Percentiles rank a stretch among this genome's conserved stretches.
Conservation (phyloP, 768 basidiomycete species). For the Panaeolus papilionaceus region DNA sequence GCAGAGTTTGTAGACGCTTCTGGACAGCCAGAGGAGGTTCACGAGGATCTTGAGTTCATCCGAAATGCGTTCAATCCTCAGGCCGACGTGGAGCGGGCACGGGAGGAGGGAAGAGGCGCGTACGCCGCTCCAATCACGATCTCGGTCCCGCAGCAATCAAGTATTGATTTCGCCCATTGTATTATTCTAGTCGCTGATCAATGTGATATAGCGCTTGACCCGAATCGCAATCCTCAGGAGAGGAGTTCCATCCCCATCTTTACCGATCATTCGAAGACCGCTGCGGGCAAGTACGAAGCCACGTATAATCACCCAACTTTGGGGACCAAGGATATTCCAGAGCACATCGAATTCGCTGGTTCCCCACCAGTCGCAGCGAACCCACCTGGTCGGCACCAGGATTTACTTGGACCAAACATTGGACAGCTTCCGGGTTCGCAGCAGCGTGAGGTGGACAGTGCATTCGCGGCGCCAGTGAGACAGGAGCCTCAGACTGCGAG, state of each 20-base stretch:
- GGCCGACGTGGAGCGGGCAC: not conserved
- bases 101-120: not conserved
- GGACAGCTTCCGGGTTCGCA: not conserved
- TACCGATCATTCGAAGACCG: not conserved
- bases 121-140: not conserved
- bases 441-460: not conserved
- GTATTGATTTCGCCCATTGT: not conserved
- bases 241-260: not conserved
- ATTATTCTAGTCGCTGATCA: not conserved
- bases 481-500: not conserved
- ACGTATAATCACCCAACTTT: constrained; percentile 1
- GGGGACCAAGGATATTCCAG: not conserved
- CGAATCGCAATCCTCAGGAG: not conserved
- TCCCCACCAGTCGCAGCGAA: not conserved
- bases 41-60: too few relatives aligned
- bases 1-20: not conserved
- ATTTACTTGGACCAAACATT: not conserved
- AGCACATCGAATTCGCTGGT: not conserved
- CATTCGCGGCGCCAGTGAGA: not conserved
- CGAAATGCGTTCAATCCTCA: not conserved
- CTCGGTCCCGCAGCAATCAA: not conserved
- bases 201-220: not conserved
- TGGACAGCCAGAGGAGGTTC: too few relatives aligned
- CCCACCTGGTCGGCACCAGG: not conserved
- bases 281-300: constrained; percentile 23